Evolutionary conservation across 306 rosid species (phyloP).

Genomic region (Calophaca sinica): DNA sequence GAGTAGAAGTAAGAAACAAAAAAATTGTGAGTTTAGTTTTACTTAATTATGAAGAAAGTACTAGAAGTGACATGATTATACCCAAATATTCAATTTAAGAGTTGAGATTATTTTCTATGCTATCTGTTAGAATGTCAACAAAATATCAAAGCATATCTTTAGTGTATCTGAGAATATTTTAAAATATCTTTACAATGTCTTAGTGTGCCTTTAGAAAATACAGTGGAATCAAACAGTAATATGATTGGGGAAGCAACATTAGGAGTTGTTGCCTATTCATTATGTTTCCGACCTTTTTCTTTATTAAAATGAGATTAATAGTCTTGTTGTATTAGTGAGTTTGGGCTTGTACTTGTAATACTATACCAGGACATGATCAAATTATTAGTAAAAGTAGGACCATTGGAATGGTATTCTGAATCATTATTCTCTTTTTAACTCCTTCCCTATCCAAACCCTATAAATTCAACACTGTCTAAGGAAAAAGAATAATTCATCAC

Average conservation of each 20-base stretch:
- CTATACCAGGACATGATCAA: no score
- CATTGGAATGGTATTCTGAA: not conserved
- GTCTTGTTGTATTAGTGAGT: not conserved
- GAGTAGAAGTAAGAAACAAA: not conserved
- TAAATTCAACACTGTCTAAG: constrained; percentile 15
- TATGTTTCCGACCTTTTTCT: not conserved
- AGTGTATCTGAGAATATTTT: not conserved
- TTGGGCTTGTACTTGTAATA: not conserved
- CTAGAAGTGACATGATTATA: constrained; percentile 20
- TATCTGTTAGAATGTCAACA: constrained; percentile 14
- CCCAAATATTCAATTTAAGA: constrained; percentile 15
- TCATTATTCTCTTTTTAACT: not conserved
- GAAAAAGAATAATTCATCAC: not conserved
- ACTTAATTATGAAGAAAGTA: constrained; percentile 30
- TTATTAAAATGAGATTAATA: not conserved
- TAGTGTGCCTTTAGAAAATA: constrained; percentile 1
- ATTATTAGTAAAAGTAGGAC: no score
- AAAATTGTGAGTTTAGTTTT: not conserved
- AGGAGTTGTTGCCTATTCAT: constrained; percentile 22
- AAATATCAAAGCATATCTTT: constrained; percentile 3
- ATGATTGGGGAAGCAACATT: not conserved
- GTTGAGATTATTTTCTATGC: not conserved
- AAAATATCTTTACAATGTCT: not conserved
- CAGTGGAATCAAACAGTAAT: constrained; percentile 31
- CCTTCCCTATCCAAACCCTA: not conserved